Conservation (phyloP, 176 grass and related monocot genomes). For the Zizania latifolia region DNA sequence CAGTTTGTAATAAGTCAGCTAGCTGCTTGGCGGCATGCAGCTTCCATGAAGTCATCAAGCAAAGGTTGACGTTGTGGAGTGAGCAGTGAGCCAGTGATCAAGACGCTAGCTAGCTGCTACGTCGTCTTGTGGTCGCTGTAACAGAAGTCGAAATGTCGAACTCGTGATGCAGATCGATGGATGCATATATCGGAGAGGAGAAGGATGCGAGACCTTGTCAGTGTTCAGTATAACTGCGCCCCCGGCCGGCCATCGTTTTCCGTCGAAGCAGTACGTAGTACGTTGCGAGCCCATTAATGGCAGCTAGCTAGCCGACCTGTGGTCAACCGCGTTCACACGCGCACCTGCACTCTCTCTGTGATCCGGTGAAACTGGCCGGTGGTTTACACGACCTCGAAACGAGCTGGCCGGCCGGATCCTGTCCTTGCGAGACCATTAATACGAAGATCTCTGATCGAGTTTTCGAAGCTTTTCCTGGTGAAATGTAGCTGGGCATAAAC, state of each 20-base stretch:
- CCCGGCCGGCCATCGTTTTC: conserved; percentile 15
- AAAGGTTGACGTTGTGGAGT: neutral
- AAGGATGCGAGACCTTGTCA: neutral
- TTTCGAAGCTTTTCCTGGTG: neutral
- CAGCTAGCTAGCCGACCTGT: neutral
- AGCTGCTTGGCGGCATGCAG: conserved; percentile 1
- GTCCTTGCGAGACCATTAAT: conserved; percentile 17
- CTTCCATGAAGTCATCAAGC: neutral
- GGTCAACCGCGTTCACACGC: conserved; percentile 31
- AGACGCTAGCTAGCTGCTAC: neutral
- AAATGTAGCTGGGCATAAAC: neutral
- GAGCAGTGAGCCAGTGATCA: neutral
- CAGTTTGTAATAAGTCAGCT: neutral
- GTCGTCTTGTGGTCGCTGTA: neutral
- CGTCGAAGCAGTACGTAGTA: neutral
- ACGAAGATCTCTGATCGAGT: neutral
- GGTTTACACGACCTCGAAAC: neutral
- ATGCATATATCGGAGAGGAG: neutral
- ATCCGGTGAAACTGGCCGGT: neutral
- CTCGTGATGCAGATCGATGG: neutral
- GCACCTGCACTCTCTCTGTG: too few relatives aligned
- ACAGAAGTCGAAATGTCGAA: neutral
- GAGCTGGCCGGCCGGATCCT: neutral
- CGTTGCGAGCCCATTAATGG: conserved; percentile 36
- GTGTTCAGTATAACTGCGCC: conserved; percentile 1